Evolutionary conservation across 768 basidiomycete species (phyloP).

Genomic region (Panus rudis): DNA sequence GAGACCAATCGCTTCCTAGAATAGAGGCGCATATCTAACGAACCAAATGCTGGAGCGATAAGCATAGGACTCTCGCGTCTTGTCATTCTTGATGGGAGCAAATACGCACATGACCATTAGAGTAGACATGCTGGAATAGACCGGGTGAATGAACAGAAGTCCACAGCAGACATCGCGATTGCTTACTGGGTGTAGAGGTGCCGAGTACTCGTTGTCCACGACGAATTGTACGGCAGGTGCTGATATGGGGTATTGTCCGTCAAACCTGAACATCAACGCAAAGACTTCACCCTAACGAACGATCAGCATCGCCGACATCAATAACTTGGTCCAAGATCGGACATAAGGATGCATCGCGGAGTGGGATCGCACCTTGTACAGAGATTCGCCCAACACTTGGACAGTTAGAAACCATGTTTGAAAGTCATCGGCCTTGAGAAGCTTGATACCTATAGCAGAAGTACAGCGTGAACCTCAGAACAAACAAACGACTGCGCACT

Average conservation of each 20-base stretch:
- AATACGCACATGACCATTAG: slow-evolving; percentile 66
- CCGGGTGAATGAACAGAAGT: slow-evolving; percentile 3
- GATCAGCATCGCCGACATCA: not conserved
- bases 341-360: not conserved
- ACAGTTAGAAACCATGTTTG: slow-evolving; percentile 72
- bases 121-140: slow-evolving; percentile 68
- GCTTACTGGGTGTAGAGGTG: slow-evolving; percentile 78
- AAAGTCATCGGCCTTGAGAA: slow-evolving; percentile 73
- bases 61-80: not conserved
- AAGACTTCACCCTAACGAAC: slow-evolving; percentile 60
- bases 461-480: not conserved
- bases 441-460: slow-evolving; percentile 52
- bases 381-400: slow-evolving; percentile 77
- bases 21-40: slow-evolving; percentile 83
- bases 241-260: slow-evolving; percentile 76
- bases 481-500: slow-evolving; percentile 2
- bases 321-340: not conserved
- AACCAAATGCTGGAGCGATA: not conserved
- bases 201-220: slow-evolving; percentile 50
- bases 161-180: not conserved
- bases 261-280: slow-evolving; percentile 77
- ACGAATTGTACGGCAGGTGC: slow-evolving; percentile 86
- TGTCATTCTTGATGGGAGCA: not conserved
- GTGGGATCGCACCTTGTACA: slow-evolving; percentile 51
- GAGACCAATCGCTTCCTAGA: slow-evolving; percentile 85